These are phyloP conservation scores for Fusarium kyushuense DNA, from an alignment of 2,329 filamentous ascomycete genomes.

Conservation along the genomic window DNA sequence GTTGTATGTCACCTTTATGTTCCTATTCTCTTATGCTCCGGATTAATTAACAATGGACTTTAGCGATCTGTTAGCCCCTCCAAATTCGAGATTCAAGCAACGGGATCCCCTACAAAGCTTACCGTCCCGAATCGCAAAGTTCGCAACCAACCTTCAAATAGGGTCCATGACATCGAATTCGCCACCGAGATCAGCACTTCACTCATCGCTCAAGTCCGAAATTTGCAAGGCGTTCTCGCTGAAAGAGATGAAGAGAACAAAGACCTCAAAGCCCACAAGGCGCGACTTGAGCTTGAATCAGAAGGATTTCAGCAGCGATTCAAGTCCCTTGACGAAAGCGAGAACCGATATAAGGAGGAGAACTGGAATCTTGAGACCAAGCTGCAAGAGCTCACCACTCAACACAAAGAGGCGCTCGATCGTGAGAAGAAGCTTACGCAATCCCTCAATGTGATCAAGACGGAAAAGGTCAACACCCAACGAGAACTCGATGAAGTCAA, in stretches of 20 bases:
- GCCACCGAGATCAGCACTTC: slow-evolving; percentile 98
- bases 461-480: slow-evolving; percentile 82
- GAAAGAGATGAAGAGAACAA: slow-evolving; percentile 91
- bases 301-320: slow-evolving; percentile 84
- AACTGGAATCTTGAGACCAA: slow-evolving; percentile 98
- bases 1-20: slow-evolving; percentile 61
- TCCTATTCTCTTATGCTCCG: neutral
- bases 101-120: slow-evolving; percentile 88
- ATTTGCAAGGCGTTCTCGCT: slow-evolving; percentile 84
- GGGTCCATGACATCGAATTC: slow-evolving; percentile 96
- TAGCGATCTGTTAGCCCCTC: slow-evolving; percentile 78
- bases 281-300: slow-evolving; percentile 83
- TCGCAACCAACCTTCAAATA: slow-evolving; percentile 87
- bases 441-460: slow-evolving; percentile 73
- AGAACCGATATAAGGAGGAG: slow-evolving; percentile 96
- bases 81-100: slow-evolving; percentile 86
- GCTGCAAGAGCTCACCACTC: slow-evolving; percentile 82
- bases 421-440: slow-evolving; percentile 86
- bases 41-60: slow-evolving; percentile 22
- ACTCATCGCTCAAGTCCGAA: slow-evolving; percentile 91
- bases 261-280: slow-evolving; percentile 78
- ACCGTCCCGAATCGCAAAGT: slow-evolving; percentile 88
- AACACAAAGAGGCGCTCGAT: slow-evolving; percentile 80
- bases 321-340: slow-evolving; percentile 88
- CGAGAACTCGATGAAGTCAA: slow-evolving; percentile 93